A percentile compares a stretch with the other conserved stretches of the same genome.
Evolutionary conservation across 2,329 filamentous ascomycete species (phyloP).

Genomic region (Neofusicoccum umdonicola): DNA sequence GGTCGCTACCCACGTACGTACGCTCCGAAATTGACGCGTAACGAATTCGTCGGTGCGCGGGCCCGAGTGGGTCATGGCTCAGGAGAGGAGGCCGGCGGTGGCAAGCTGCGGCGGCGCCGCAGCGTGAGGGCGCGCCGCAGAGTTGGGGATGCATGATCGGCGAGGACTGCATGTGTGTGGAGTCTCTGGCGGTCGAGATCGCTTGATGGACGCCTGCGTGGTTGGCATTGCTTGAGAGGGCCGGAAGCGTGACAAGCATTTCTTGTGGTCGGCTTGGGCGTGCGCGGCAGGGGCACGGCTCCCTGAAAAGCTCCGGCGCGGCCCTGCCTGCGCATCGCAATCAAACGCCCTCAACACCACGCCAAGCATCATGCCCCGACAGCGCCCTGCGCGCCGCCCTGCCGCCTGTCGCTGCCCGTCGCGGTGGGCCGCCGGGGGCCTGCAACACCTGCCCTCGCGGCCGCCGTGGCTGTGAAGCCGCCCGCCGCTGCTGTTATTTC

Average conservation of each 20-base stretch:
- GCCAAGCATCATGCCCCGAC: slow-evolving; percentile 10
- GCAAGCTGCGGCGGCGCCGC: no score
- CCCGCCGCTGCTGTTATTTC: background rate
- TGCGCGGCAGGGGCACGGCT: slow-evolving; percentile 3
- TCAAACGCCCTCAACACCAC: slow-evolving; percentile 14
- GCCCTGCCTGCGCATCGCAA: background rate
- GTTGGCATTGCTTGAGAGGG: slow-evolving; percentile 2
- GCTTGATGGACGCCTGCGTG: background rate
- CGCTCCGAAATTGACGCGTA: slow-evolving; percentile 19
- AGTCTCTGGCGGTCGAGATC: background rate
- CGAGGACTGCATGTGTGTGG: background rate
- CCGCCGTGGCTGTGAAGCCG: background rate
- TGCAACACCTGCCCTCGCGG: no score
- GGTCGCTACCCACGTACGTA: background rate
- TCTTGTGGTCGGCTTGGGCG: background rate
- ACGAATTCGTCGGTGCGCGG: slow-evolving; percentile 16
- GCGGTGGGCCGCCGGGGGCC: no score
- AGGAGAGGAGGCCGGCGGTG: background rate
- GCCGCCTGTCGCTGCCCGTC: background rate
- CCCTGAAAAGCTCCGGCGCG: background rate
- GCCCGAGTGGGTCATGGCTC: slow-evolving; percentile 14
- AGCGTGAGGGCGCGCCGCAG: no score
- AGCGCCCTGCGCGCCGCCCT: background rate
- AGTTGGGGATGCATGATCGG: background rate
- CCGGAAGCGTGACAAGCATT: slow-evolving; percentile 1